A percentile compares a stretch with the other conserved stretches of the same genome.
These are phyloP conservation scores for Termitomyces sp. DNA, from an alignment of 768 basidiomycete species.

Conservation along the genomic window DNA sequence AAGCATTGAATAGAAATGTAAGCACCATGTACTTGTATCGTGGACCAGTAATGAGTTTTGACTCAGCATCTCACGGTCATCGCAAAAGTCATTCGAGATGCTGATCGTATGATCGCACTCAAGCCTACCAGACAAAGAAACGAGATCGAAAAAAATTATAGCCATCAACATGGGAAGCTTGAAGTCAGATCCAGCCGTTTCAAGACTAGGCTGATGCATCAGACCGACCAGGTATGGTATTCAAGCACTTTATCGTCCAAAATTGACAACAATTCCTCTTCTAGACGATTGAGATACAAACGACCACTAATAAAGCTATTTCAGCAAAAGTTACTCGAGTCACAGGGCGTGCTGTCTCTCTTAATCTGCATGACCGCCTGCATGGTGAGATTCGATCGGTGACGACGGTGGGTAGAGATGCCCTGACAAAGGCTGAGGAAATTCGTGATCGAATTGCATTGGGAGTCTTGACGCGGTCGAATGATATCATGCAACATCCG, in stretches of 20 bases:
- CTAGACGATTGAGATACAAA: constrained; percentile 19
- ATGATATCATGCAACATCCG: constrained; percentile 22
- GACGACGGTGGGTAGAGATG: constrained; percentile 40
- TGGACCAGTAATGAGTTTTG: neutral
- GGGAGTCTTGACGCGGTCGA: constrained; percentile 19
- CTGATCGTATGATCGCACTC: constrained; percentile 27
- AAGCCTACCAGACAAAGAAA: constrained; percentile 44
- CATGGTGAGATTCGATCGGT: constrained; percentile 26
- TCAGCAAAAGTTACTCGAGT: constrained; percentile 22
- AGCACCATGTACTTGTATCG: neutral
- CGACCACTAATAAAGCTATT: constrained; percentile 1
- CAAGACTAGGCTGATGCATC: constrained; percentile 32
- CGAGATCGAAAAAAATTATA: constrained; percentile 30
- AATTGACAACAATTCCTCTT: neutral
- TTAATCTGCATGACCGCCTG: constrained; percentile 21
- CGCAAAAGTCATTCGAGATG: constrained; percentile 31
- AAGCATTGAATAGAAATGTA: constrained; percentile 21
- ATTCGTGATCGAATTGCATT: constrained; percentile 20
- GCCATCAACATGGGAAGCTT: constrained; percentile 22
- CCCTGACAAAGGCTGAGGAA: constrained; percentile 41
- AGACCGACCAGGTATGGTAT: constrained; percentile 20
- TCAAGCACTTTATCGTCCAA: neutral
- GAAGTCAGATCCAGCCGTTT: constrained; percentile 34
- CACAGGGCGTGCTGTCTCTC: constrained; percentile 31
- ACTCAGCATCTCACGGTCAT: constrained; percentile 32